Evolutionary conservation across 2,329 filamentous ascomycete genomes (phyloP).

Genomic region (Pyricularia pennisetigena): DNA sequence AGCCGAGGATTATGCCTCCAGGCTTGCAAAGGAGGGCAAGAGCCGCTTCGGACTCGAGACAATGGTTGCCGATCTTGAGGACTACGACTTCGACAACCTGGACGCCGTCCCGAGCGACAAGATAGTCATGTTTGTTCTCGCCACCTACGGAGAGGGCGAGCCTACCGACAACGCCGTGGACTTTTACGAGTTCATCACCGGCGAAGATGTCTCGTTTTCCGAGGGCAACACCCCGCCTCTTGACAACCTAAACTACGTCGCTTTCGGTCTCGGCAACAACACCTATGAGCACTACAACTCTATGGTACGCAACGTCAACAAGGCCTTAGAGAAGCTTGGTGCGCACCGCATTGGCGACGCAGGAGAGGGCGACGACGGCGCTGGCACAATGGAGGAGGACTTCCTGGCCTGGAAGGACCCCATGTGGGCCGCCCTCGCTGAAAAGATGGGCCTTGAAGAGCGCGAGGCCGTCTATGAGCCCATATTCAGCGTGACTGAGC

Average conservation of each 20-base stretch:
- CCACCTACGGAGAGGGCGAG: constrained; percentile 96
- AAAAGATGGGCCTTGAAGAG: constrained; percentile 83
- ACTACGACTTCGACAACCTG: constrained; percentile 93
- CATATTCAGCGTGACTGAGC: constrained; percentile 73
- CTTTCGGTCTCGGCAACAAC: constrained; percentile 96
- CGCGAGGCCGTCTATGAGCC: constrained; percentile 95
- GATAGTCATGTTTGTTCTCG: constrained; percentile 87
- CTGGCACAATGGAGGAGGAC: constrained; percentile 99
- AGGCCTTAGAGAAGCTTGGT: constrained; percentile 70
- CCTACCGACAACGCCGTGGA: constrained; percentile 98
- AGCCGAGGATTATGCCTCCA: constrained; percentile 94
- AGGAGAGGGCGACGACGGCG: constrained; percentile 94
- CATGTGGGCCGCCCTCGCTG: constrained; percentile 84
- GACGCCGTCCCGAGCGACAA: constrained; percentile 85
- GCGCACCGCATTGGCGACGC: constrained; percentile 76
- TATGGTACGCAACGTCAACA: constrained; percentile 89
- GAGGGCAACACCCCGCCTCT: constrained; percentile 66
- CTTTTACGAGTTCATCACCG: constrained; percentile 91
- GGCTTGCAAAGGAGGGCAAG: constrained; percentile 93
- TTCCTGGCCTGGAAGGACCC: constrained; percentile 99
- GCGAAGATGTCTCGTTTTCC: constrained; percentile 73
- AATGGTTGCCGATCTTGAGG: constrained; percentile 96
- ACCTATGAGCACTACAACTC: constrained; percentile 99
- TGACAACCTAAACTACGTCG: constrained; percentile 78
- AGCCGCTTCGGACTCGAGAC: constrained; percentile 94